These are phyloP conservation scores for Xylaria sp. DNA, from an alignment of 2,329 filamentous ascomycete species.

Conservation along the genomic window DNA sequence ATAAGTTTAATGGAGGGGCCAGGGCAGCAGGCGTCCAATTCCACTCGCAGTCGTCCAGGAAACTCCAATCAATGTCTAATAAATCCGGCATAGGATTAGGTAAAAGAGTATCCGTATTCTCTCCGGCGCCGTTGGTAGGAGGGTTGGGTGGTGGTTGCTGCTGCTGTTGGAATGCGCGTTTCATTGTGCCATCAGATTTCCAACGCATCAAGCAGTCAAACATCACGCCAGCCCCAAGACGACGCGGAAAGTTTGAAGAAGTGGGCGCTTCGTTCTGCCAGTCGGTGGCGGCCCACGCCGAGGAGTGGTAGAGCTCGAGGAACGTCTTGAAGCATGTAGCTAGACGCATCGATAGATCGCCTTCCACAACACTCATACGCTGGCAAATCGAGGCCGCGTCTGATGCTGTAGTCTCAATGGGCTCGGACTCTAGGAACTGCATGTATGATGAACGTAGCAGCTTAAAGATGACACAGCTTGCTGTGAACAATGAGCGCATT, in stretches of 20 bases:
- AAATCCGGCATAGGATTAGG: constrained; percentile 22
- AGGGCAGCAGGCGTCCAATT: constrained; percentile 28
- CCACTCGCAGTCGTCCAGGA: constrained; percentile 45
- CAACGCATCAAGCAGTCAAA: constrained; percentile 57
- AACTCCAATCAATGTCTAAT: constrained; percentile 42
- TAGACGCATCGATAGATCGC: constrained; percentile 54
- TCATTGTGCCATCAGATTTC: constrained; percentile 41
- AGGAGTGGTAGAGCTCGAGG: constrained; percentile 48
- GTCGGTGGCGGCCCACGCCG: constrained; percentile 36
- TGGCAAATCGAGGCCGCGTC: constrained; percentile 47
- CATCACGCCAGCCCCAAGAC: constrained; percentile 55
- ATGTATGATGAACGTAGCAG: constrained; percentile 53
- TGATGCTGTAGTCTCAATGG: constrained; percentile 14
- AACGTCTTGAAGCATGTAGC: constrained; percentile 55
- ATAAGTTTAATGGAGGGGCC: constrained; percentile 18
- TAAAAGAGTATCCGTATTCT: constrained; percentile 22
- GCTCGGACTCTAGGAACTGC: constrained; percentile 35
- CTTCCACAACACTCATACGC: constrained; percentile 53
- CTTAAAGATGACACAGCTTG: constrained; percentile 52
- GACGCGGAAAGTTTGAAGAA: constrained; percentile 50
- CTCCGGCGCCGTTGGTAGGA: constrained; percentile 7
- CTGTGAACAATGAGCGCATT: constrained; percentile 53
- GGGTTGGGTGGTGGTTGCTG: constrained; percentile 21
- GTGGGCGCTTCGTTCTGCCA: constrained; percentile 49
- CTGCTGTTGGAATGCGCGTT: constrained; percentile 8